Evolutionary conservation across 1,139 yeast species (phyloP).

Genomic region (Magnusiomyces clavatus): DNA sequence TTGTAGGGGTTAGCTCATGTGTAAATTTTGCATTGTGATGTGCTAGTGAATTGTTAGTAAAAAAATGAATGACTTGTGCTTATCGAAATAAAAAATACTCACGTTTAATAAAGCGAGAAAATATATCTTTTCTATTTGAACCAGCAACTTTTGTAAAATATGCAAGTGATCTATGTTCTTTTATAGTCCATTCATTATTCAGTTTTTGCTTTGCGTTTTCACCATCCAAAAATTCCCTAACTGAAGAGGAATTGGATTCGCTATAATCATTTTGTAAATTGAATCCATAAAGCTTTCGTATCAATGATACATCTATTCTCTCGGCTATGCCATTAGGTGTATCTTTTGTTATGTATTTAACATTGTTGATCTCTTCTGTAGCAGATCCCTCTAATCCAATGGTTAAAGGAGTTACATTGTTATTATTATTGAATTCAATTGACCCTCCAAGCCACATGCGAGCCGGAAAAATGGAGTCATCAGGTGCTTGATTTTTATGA

Average conservation of each 20-base stretch:
- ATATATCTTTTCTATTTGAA: slow-evolving; percentile 14
- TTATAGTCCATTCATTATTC: slow-evolving; percentile 22
- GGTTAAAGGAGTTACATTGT: slow-evolving; percentile 30
- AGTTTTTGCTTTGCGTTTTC: no score
- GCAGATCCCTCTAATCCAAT: slow-evolving; percentile 11
- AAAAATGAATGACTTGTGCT: neutral
- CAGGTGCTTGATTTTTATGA: slow-evolving; percentile 73
- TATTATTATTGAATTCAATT: slow-evolving; percentile 35
- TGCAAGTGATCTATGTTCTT: slow-evolving; percentile 27
- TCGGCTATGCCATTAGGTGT: slow-evolving; percentile 11
- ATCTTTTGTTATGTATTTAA: slow-evolving; percentile 2
- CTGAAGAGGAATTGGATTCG: no score
- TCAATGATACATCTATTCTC: slow-evolving; percentile 27
- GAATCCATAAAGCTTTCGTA: slow-evolving; percentile 22
- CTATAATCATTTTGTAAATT: slow-evolving; percentile 4
- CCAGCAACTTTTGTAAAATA: slow-evolving; percentile 26
- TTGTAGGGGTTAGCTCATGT: slow-evolving; percentile 27
- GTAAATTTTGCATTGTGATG: slow-evolving; percentile 13
- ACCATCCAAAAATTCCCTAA: no score
- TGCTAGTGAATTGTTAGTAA: slow-evolving; percentile 3
- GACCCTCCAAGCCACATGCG: slow-evolving; percentile 82
- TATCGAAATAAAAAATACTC: neutral
- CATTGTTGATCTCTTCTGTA: slow-evolving; percentile 7
- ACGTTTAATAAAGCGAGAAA: slow-evolving; percentile 11
- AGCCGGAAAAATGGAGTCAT: slow-evolving; percentile 38